Base-by-base conservation (phyloP, 202 grass and related monocot genomes). In the Schoenoplectus triqueter region DNA sequence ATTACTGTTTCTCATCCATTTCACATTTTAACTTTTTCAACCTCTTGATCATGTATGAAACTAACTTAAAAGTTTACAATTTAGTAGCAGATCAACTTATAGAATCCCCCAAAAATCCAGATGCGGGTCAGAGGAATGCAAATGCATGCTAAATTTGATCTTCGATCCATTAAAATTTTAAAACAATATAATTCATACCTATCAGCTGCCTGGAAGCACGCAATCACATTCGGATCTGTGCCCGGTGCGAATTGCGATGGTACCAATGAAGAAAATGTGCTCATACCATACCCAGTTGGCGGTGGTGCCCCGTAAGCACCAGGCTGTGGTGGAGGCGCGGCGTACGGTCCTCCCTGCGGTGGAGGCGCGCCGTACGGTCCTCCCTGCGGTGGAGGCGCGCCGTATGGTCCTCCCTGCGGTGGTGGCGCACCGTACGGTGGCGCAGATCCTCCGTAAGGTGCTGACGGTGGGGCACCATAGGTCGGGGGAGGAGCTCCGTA, bases 141-240 rank as follows among this genome's bases (percentile, higher is more conserved):
- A 45, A 69, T 69, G 14, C 47, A 49, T 8, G 21, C 8, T 52
- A 44, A 79, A 45, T 61, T 61, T 42, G 51, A 42, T n/a, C 6
- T 59, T 61, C 44, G 52, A 79, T 45, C 31, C 31, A 44, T 45
- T 18, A 42, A 79, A 61, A 39, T 2, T 4, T 9, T 42, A 61
- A 8, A 61, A 15, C 3, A 21, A 69, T 5, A 69, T 10, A 47
- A 83, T 52, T 59, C 14, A 71, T 70, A 83, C 81, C 81, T 86
- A 76, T 98, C 96, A 2, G 93, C 93, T 1, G 96, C 90, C 85
- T 91, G 89, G 86, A 98, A 98, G 91, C 90, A 95, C 2, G 95
- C 91, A 14, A 95, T 88, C 15, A 98, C 84, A 89, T 86, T 93
- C 4, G 95, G 95, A 80, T 98, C 95, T 8, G 95, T 95, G 10